These are phyloP conservation scores for Collybia nuda DNA, from an alignment of 768 basidiomycete species.

Conservation along the genomic window DNA sequence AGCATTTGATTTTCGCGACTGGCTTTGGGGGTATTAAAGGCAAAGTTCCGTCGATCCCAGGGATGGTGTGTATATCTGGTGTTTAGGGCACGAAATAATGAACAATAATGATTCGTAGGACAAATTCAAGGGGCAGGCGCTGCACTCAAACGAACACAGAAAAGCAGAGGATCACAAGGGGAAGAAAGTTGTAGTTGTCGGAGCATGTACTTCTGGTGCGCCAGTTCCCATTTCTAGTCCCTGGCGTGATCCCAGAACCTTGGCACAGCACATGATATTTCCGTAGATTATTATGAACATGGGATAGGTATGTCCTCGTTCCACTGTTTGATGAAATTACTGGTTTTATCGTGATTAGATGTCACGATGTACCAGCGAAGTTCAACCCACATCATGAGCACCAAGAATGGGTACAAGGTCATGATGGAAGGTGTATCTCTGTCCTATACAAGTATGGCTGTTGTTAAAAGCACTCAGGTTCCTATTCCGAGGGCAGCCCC, in stretches of 20 bases:
- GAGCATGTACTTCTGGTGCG: slow-evolving; percentile 58
- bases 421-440: slow-evolving; percentile 20
- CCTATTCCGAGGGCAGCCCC: slow-evolving; percentile 48
- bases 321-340: neutral
- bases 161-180: slow-evolving; percentile 48
- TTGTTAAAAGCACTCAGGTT: slow-evolving; percentile 18
- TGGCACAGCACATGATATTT: slow-evolving; percentile 41
- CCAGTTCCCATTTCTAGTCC: neutral
- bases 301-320: slow-evolving; percentile 34
- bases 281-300: slow-evolving; percentile 38
- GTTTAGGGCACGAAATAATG: neutral
- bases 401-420: slow-evolving; percentile 16
- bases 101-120: slow-evolving; percentile 19
- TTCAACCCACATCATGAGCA: slow-evolving; percentile 26
- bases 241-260: slow-evolving; percentile 6
- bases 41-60: slow-evolving; percentile 46
- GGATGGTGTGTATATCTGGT: slow-evolving; percentile 30
- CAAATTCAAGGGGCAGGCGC: slow-evolving; percentile 46
- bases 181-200: slow-evolving; percentile 66
- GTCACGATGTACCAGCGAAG: slow-evolving; percentile 62
- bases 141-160: slow-evolving; percentile 56
- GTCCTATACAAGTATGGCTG: neutral
- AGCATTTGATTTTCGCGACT: slow-evolving; percentile 53
- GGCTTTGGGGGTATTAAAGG: slow-evolving; percentile 50
- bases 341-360: slow-evolving; percentile 27